phyloP scores from a whole-genome alignment of 2,329 filamentous ascomycete genomes.

The Mariannaea sp. region DNA sequence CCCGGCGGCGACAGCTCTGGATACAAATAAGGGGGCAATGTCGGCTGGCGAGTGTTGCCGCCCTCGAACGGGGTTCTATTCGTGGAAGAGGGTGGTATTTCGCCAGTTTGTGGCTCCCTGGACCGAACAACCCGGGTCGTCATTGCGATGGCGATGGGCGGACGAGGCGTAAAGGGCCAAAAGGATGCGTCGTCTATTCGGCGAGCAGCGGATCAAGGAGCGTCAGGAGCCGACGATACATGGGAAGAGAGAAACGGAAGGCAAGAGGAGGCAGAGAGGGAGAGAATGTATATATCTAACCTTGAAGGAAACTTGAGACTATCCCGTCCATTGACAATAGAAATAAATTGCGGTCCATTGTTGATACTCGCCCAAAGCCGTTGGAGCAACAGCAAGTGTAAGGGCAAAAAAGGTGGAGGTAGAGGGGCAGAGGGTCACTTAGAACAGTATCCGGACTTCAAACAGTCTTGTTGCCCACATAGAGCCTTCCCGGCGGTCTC shows the following conservation, averaged over 20 bases:
- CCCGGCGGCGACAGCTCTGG: background rate
- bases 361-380: slow-evolving; percentile 18
- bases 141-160: slow-evolving; percentile 34
- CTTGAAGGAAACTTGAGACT: slow-evolving; percentile 33
- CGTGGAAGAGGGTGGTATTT: slow-evolving; percentile 24
- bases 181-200: slow-evolving; percentile 31
- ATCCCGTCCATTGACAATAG: slow-evolving; percentile 27
- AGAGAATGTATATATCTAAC: slow-evolving; percentile 27
- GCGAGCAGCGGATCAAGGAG: slow-evolving; percentile 24
- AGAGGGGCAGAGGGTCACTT: slow-evolving; percentile 18
- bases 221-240: slow-evolving; percentile 28
- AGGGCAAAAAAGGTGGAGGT: slow-evolving; percentile 22
- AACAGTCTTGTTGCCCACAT: too few relatives aligned
- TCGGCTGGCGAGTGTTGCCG: background rate
- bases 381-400: slow-evolving; percentile 18
- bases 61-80: slow-evolving; percentile 9
- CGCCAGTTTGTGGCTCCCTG: slow-evolving; percentile 18
- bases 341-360: slow-evolving; percentile 30
- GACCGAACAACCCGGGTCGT: slow-evolving; percentile 29
- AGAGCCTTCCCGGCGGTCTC: background rate
- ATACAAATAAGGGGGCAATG: background rate
- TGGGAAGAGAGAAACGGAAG: background rate
- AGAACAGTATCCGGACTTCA: too few relatives aligned
- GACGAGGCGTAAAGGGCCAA: slow-evolving; percentile 11
- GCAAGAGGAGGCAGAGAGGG: background rate